Base-by-base conservation (phyloP, 2,329 filamentous ascomycete species). In the Alternaria gansuensis region DNA sequence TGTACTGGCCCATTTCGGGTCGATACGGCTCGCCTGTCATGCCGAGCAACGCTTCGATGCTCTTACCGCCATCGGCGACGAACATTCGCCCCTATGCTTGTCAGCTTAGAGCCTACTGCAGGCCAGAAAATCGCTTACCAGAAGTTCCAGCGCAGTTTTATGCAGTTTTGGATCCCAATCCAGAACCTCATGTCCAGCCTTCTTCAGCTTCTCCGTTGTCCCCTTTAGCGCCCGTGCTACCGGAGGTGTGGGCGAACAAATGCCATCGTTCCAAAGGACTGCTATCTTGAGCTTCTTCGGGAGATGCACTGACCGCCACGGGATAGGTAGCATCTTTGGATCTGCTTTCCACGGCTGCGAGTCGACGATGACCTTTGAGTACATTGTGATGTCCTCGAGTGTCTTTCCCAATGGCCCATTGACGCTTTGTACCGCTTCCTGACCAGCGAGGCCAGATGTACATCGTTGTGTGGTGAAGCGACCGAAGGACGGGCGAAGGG, bases 341-440 rank as follows among this genome's bases (percentile, higher is more conserved):
- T 87, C 85, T 23, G 78, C 69, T 1, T 77, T 71, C 83, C 85
- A 87, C 1, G 84, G 83, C 55, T 83, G 76, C 2, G 78, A 73
- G 51, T 75, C 74, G 9, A 81, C 63, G 1, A 83, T 73, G 8
- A 72, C 74, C 59, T 78, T 77, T 2, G 76, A 73, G 57, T 78
- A 83, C 49, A 82, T 68, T 2, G 71, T 68, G 11, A 83, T 78
- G 59, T 88, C 87, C 5, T 78, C 78, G 0, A 90, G 75, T 0
- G 82, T 83, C 28, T 80, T 80, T 1, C 84, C 82, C 79, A 90
- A 81, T 0, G 88, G 88, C 0, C 88, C 88, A 63, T 89, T 88
- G 33, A 89, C 85, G 21, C 84, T 87, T 51, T 81, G 80, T 0
- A 90, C 84, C 2, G 86, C 85, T 71, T 90, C 88, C 68, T 90